These are phyloP conservation scores for Hanseniaspora hatyaiensis DNA, from an alignment of 805 yeast genomes.

Conservation along the genomic window DNA sequence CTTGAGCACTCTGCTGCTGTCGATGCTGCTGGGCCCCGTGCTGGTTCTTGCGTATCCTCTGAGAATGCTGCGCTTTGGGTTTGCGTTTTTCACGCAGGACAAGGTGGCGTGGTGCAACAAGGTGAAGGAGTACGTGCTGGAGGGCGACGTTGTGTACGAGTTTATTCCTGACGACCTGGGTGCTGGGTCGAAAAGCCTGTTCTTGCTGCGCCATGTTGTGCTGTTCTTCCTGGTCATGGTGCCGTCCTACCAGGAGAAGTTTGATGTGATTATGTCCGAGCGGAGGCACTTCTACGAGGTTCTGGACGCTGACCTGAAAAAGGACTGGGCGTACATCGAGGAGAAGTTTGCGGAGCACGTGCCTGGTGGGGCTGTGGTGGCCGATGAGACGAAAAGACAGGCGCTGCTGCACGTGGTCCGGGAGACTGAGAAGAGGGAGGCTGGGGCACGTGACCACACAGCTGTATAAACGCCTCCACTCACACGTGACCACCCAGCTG, in stretches of 20 bases:
- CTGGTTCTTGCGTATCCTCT: no score
- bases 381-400: no score
- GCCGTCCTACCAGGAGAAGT: slow-evolving; percentile 2
- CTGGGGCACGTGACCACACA: no score
- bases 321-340: background rate
- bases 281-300: background rate
- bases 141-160: slow-evolving; percentile 2
- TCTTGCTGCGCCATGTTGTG: background rate
- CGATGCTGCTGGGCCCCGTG: no score
- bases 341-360: no score
- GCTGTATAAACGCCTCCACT: no score
- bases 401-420: no score
- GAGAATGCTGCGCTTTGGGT: background rate
- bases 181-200: no score
- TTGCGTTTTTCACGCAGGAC: background rate
- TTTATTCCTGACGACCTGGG: background rate
- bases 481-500: no score
- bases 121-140: background rate
- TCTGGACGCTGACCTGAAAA: background rate
- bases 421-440: no score
- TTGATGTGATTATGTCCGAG: background rate
- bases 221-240: background rate
- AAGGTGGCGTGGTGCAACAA: background rate
- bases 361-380: no score
- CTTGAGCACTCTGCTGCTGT: no score